Evolutionary conservation across 208 protist genomes (phyloP).

Genomic region (Leishmania amazonensis): DNA sequence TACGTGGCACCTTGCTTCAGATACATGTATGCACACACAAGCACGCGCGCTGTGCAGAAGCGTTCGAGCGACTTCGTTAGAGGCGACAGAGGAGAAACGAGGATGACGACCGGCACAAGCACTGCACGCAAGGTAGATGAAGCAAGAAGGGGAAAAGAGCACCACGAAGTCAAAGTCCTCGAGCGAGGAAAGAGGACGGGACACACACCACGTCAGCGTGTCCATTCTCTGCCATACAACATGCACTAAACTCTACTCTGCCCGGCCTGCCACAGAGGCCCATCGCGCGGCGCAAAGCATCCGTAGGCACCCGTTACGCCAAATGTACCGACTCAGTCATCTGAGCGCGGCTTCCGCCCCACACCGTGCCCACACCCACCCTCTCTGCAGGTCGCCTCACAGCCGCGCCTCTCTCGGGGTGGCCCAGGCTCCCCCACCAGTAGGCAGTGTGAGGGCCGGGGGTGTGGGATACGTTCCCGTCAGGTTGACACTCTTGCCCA

Average conservation of each 20-base stretch:
- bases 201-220: neutral
- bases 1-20: no score
- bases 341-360: neutral
- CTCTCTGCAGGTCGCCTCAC: neutral
- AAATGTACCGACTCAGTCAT: no score
- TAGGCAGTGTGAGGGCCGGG: neutral
- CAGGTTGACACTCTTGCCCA: neutral
- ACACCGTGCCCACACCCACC: neutral
- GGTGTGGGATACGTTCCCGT: neutral
- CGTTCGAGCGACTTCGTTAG: no score
- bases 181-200: neutral
- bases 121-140: neutral
- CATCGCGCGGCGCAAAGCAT: no score
- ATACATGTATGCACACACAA: no score
- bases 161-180: neutral
- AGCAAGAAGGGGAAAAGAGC: neutral
- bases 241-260: neutral
- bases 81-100: neutral
- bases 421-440: neutral
- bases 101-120: neutral
- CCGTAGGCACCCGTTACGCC: no score
- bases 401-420: neutral
- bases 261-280: no score
- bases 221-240: neutral
- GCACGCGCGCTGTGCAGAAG: no score